Evolutionary conservation across 495 filamentous ascomycete genomes (phyloP).

Genomic region (Darksidea phi): DNA sequence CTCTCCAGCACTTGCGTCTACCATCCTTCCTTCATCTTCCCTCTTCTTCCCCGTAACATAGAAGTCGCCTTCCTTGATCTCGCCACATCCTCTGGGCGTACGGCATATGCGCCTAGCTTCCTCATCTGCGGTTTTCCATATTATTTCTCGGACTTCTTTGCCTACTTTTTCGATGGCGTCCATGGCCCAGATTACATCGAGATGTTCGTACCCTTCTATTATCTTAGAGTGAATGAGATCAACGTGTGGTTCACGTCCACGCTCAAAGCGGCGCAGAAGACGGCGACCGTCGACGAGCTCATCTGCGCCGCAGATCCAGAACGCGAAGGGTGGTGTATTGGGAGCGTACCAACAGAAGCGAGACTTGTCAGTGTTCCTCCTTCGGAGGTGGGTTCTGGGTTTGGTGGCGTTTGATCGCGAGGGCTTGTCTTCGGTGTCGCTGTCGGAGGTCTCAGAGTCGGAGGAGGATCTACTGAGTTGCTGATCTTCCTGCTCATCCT

Average conservation of each 20-base stretch:
- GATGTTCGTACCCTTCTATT: slow-evolving; percentile 84
- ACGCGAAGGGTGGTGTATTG: slow-evolving; percentile 75
- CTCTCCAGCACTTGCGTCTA: slow-evolving; percentile 28
- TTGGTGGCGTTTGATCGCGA: not conserved
- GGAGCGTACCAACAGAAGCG: slow-evolving; percentile 75
- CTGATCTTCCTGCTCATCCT: slow-evolving; percentile 53
- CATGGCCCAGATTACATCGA: slow-evolving; percentile 96
- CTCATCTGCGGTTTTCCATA: slow-evolving; percentile 71
- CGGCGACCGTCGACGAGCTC: slow-evolving; percentile 77
- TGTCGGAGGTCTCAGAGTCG: slow-evolving; percentile 11
- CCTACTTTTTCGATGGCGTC: slow-evolving; percentile 83
- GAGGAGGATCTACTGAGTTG: slow-evolving; percentile 33
- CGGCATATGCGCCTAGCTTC: slow-evolving; percentile 58
- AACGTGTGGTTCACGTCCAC: slow-evolving; percentile 79
- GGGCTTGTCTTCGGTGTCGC: slow-evolving; percentile 1
- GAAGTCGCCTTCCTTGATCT: slow-evolving; percentile 31
- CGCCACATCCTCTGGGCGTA: slow-evolving; percentile 63
- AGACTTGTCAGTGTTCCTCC: slow-evolving; percentile 27
- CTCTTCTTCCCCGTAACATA: slow-evolving; percentile 10
- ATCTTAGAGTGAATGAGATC: slow-evolving; percentile 75
- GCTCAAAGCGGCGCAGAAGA: slow-evolving; percentile 70
- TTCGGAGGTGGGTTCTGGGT: not conserved
- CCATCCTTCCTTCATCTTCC: slow-evolving; percentile 12
- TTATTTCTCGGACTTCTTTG: slow-evolving; percentile 72
- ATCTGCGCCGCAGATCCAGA: slow-evolving; percentile 86